These are phyloP conservation scores for Sphaerosporella brunnea DNA, from an alignment of 495 filamentous ascomycete species.

Conservation along the genomic window DNA sequence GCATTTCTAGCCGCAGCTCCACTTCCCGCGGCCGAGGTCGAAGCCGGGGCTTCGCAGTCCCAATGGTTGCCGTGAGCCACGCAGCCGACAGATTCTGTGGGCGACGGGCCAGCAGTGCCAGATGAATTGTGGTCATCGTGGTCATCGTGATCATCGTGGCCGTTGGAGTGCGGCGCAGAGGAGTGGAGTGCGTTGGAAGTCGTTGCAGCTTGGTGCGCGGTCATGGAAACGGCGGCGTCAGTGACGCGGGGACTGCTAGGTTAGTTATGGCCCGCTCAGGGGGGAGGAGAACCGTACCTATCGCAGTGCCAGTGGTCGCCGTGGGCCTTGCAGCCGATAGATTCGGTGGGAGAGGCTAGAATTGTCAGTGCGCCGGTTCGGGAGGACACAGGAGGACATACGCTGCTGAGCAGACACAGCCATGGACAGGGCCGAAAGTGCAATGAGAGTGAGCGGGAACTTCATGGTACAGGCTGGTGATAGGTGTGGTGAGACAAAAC, in stretches of 20 bases:
- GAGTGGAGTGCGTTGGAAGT: not conserved
- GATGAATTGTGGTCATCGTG: not conserved
- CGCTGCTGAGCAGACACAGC: not conserved
- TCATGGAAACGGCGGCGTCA: not conserved
- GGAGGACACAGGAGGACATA: slow-evolving; percentile 2
- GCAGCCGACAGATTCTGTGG: slow-evolving; percentile 8
- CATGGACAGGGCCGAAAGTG: not conserved
- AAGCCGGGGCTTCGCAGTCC: slow-evolving; percentile 14
- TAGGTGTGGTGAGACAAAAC: no score
- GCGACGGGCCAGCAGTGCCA: slow-evolving; percentile 14
- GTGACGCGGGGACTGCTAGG: not conserved
- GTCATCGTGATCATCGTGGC: not conserved
- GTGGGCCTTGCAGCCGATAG: slow-evolving; percentile 5
- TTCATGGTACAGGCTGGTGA: no score
- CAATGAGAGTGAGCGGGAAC: not conserved
- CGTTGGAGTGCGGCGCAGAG: not conserved
- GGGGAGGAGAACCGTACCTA: slow-evolving; percentile 2
- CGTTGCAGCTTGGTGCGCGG: no score
- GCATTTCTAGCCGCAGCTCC: not conserved
- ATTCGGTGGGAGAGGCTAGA: slow-evolving; percentile 6
- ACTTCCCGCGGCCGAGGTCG: not conserved
- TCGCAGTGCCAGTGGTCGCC: slow-evolving; percentile 9
- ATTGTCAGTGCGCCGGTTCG: not conserved
- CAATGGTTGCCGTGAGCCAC: slow-evolving; percentile 6
- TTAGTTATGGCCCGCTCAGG: not conserved